Evolutionary conservation across 139 green algal species (phyloP).

Genomic region (Cymbomonas tetramitiformis): DNA sequence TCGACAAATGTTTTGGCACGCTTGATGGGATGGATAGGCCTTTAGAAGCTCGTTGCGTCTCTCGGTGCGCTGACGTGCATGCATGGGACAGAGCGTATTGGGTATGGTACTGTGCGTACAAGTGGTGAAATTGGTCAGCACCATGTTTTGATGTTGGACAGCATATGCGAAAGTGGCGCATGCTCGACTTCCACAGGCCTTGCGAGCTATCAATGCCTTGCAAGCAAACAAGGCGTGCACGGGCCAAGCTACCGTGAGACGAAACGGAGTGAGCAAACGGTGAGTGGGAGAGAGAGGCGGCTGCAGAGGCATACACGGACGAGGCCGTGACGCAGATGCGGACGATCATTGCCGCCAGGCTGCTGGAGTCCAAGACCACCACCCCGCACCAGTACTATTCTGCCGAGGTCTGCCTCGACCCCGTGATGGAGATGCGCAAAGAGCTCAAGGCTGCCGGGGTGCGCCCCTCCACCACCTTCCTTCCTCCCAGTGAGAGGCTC

Average conservation of each 20-base stretch:
- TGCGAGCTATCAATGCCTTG: neutral
- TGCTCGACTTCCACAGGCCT: too few species aligned
- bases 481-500: constrained; percentile 2
- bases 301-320: constrained; percentile 23
- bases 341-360: constrained; percentile 66
- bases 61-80: too few species aligned
- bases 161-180: too few species aligned
- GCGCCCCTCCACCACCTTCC: too few species aligned
- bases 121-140: too few species aligned
- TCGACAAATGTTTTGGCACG: too few species aligned
- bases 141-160: too few species aligned
- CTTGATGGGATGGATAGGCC: too few species aligned
- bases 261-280: neutral
- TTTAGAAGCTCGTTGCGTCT: too few species aligned
- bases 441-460: constrained; percentile 4
- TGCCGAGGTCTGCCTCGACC: constrained; percentile 40
- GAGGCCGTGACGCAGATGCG: constrained; percentile 58
- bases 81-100: too few species aligned
- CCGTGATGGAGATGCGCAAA: neutral
- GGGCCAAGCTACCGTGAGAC: neutral
- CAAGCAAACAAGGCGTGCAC: constrained; percentile 16
- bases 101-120: too few species aligned
- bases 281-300: neutral
- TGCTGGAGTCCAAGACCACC: constrained; percentile 71
- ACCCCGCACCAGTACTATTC: constrained; percentile 81